A percentile compares a stretch with the other conserved stretches of the same genome.
Conservation (phyloP, 169 alveolate species). For the Eimeria zaria region DNA sequence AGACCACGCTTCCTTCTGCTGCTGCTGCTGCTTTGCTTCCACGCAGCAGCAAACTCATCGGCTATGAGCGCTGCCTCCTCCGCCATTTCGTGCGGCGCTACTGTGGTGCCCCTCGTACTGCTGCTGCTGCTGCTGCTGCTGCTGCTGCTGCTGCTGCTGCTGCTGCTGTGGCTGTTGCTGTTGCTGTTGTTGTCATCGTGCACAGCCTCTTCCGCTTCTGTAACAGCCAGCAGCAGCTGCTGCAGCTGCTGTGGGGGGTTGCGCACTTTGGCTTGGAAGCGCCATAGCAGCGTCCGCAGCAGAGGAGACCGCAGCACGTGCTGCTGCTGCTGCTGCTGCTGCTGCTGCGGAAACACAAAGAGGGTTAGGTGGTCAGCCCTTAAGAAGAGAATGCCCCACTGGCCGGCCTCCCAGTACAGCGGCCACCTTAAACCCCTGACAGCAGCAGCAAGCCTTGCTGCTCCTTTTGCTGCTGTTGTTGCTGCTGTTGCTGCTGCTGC, state of each 20-base stretch:
- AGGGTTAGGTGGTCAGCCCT: slow-evolving; percentile 14
- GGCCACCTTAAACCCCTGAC: neutral
- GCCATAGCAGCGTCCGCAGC: slow-evolving; percentile 68
- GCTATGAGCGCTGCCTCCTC: slow-evolving; percentile 50
- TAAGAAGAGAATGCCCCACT: slow-evolving; percentile 30
- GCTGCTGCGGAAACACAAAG: slow-evolving; percentile 11
- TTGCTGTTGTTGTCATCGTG: neutral
- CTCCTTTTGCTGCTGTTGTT: slow-evolving; percentile 2
- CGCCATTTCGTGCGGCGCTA: slow-evolving; percentile 50
- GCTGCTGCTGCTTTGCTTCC: slow-evolving; percentile 63
- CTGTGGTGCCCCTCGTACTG: neutral
- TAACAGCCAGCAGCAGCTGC: neutral
- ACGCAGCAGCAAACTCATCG: slow-evolving; percentile 61
- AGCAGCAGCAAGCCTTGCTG: neutral
- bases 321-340: slow-evolving; percentile 54
- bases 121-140: no score
- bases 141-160: slow-evolving; percentile 24
- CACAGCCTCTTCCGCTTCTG: slow-evolving; percentile 29
- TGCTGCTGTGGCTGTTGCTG: slow-evolving; percentile 45
- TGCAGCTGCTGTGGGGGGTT: slow-evolving; percentile 34
- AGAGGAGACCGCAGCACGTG: slow-evolving; percentile 35
- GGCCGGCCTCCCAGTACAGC: slow-evolving; percentile 62
- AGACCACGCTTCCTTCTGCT: slow-evolving; percentile 25
- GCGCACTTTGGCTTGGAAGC: neutral
- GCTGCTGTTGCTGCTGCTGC: slow-evolving; percentile 19